These are phyloP conservation scores for Pythium chondricola DNA, from an alignment of 352 stramenopile genomes.

Conservation along the genomic window DNA sequence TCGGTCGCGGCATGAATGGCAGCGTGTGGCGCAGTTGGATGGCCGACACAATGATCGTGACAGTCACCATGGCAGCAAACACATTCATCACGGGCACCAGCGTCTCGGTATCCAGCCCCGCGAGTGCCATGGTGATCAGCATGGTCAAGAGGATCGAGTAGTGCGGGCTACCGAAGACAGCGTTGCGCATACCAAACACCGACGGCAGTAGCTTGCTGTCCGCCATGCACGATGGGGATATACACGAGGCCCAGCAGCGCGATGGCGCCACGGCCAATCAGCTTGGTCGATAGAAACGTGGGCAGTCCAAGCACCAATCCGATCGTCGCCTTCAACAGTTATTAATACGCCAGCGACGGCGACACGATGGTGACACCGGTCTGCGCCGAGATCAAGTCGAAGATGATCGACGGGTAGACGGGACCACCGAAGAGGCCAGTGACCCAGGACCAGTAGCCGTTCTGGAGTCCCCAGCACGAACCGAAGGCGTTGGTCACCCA, in stretches of 20 bases:
- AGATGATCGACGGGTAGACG: constrained; percentile 32
- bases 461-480: constrained; percentile 71
- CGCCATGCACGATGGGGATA: constrained; percentile 77
- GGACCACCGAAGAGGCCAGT: constrained; percentile 47
- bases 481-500: constrained; percentile 70
- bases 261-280: constrained; percentile 56
- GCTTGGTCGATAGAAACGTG: constrained; percentile 31
- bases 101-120: constrained; percentile 43
- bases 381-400: constrained; percentile 9
- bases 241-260: constrained; percentile 65
- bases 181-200: constrained; percentile 60
- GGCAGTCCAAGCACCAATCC: constrained; percentile 22
- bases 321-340: constrained; percentile 21
- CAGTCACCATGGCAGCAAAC: constrained; percentile 73
- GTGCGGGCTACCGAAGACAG: constrained; percentile 32
- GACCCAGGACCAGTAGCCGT: constrained; percentile 84
- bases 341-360: constrained; percentile 1
- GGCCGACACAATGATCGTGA: constrained; percentile 87
- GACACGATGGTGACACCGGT: constrained; percentile 4
- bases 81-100: constrained; percentile 87
- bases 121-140: constrained; percentile 29
- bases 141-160: constrained; percentile 31
- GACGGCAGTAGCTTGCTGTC: constrained; percentile 77
- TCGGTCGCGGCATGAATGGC: constrained; percentile 58
- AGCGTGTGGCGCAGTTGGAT: constrained; percentile 75